Evolutionary conservation across 73 alveolate genomes (phyloP).

Genomic region (Paramecium caudatum): DNA sequence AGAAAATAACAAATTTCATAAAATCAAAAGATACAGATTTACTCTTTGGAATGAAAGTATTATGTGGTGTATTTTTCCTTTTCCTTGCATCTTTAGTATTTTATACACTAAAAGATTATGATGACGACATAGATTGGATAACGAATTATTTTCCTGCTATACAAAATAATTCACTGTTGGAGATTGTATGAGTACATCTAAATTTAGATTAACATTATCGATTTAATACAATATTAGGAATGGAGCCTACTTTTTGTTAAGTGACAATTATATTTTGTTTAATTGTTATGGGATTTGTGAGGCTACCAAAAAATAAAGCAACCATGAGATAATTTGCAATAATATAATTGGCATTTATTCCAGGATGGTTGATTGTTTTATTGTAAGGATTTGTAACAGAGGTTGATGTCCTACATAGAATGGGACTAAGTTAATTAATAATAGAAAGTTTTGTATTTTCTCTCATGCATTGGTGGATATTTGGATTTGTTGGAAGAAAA

Average conservation of each 20-base stretch:
- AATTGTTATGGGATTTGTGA: background rate
- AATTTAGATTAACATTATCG: constrained; percentile 43
- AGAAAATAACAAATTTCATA: background rate
- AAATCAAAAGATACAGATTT: background rate
- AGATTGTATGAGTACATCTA: background rate
- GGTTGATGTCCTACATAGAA: constrained; percentile 36
- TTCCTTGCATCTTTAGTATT: background rate
- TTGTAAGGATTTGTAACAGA: constrained; percentile 7
- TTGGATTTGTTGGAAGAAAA: constrained; percentile 37
- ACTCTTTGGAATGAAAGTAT: background rate
- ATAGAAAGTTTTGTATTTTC: constrained; percentile 3
- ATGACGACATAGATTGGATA: constrained; percentile 1
- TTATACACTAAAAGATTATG: constrained; percentile 41
- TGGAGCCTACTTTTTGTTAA: constrained; percentile 52
- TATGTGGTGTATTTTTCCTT: background rate
- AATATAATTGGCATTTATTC: constrained; percentile 28
- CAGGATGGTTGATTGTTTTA: constrained; percentile 39
- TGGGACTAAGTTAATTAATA: constrained; percentile 48
- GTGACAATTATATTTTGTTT: constrained; percentile 32
- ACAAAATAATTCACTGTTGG: background rate
- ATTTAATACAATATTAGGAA: constrained; percentile 44
- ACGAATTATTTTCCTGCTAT: constrained; percentile 48
- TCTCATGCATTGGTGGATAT: constrained; percentile 39
- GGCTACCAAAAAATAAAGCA: background rate
- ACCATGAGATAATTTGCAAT: background rate